phyloP scores from a whole-genome alignment of 164 flowering plant genomes.

The Stephania japonica region DNA sequence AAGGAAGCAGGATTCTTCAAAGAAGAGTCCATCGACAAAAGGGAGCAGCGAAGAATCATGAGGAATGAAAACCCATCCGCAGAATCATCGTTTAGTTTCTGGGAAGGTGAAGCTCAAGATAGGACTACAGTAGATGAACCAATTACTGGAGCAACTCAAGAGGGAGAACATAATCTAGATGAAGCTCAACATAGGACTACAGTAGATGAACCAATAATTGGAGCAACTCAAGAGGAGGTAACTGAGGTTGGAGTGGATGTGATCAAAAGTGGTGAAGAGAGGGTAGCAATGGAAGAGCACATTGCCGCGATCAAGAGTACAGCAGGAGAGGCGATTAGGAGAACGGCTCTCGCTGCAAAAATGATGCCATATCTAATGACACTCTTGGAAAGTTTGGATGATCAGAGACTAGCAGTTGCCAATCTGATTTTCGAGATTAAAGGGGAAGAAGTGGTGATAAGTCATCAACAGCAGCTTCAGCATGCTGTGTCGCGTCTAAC shows the following conservation, averaged over 20 bases:
- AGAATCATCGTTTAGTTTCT: not conserved
- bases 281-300: not conserved
- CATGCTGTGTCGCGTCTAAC: slow-evolving; percentile 28
- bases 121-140: not conserved
- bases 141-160: not conserved
- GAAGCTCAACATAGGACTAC: not conserved
- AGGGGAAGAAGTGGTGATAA: slow-evolving; percentile 15
- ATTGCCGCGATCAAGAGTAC: not conserved
- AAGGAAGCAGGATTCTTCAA: slow-evolving; percentile 18
- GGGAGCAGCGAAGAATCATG: not conserved
- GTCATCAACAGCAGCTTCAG: slow-evolving; percentile 33
- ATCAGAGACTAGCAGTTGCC: slow-evolving; percentile 32
- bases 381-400: slow-evolving; percentile 46
- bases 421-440: slow-evolving; percentile 24
- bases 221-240: not conserved
- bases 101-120: not conserved
- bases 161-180: not conserved
- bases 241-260: not conserved
- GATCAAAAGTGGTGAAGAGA: not conserved
- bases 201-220: not conserved
- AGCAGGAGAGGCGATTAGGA: not conserved
- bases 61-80: not conserved
- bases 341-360: not conserved
- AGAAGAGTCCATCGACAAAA: slow-evolving; percentile 10
- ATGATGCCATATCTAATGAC: slow-evolving; percentile 15